phyloP scores from a whole-genome alignment of 2,329 filamentous ascomycete species.

The Trichothecium roseum region DNA sequence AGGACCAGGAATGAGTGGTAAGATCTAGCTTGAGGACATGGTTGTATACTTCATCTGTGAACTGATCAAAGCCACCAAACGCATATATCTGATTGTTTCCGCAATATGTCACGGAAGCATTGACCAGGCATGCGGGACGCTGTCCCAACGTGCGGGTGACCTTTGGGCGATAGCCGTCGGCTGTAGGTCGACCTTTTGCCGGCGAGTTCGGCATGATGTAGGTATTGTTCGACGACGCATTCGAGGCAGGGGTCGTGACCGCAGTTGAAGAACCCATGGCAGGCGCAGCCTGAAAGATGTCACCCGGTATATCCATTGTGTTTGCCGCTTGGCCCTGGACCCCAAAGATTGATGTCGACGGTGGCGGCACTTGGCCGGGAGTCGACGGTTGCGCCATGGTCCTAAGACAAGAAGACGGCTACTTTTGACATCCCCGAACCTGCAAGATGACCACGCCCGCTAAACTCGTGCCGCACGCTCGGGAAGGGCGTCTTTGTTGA shows the following conservation, averaged over 20 bases:
- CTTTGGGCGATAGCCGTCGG: conserved; percentile 73
- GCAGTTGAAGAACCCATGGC: not conserved
- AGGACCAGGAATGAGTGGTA: conserved; percentile 78
- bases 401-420: not conserved
- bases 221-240: conserved; percentile 53
- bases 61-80: conserved; percentile 97
- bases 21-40: conserved; percentile 88
- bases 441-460: too few species aligned
- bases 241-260: conserved; percentile 8
- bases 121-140: conserved; percentile 87
- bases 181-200: conserved; percentile 50
- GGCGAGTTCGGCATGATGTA: conserved; percentile 89
- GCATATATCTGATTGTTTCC: conserved; percentile 96
- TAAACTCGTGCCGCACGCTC: too few species aligned
- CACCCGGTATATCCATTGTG: not conserved
- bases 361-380: not conserved
- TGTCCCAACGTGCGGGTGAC: conserved; percentile 70
- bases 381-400: conserved; percentile 5
- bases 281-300: not conserved
- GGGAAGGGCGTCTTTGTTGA: too few species aligned
- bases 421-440: not conserved
- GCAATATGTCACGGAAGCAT: conserved; percentile 97
- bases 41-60: conserved; percentile 98
- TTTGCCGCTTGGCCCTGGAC: conserved; percentile 9
- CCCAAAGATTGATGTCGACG: conserved; percentile 7